phyloP scores from a whole-genome alignment of 441 rosid genomes.

The Lepidium campestre region DNA sequence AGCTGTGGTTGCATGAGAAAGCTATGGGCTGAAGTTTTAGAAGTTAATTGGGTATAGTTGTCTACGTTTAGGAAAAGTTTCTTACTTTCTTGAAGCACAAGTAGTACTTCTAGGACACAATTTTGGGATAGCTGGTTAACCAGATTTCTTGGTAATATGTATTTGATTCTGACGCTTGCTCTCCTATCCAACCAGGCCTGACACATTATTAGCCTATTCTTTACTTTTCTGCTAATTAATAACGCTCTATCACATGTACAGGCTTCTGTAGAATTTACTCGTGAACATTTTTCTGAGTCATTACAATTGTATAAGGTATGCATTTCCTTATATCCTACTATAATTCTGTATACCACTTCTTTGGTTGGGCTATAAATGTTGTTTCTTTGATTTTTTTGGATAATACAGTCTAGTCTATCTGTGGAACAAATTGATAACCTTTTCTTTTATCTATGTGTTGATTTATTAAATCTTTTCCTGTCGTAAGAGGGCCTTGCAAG shows the following conservation, averaged over 20 bases:
- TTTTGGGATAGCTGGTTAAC: not conserved
- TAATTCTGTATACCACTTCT: not conserved
- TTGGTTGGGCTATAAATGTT: not conserved
- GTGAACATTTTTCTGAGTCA: constrained; percentile 78
- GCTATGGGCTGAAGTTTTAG: not conserved
- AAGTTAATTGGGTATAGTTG: not conserved
- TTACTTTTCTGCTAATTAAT: constrained; percentile 8
- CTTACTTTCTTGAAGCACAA: not conserved
- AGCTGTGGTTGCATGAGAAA: constrained; percentile 4
- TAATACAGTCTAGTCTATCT: not conserved
- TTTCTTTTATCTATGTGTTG: constrained; percentile 15
- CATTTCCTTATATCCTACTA: constrained; percentile 2
- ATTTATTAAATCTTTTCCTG: constrained; percentile 15
- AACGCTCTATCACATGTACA: constrained; percentile 30
- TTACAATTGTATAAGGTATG: constrained; percentile 85
- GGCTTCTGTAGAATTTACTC: constrained; percentile 93
- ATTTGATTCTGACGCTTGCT: not conserved
- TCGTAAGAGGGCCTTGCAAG: constrained; percentile 81
- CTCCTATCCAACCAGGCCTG: not conserved
- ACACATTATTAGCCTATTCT: constrained; percentile 1
- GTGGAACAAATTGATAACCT: not conserved
- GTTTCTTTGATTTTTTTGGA: not conserved
- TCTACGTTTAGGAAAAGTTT: not conserved
- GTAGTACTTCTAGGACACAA: not conserved
- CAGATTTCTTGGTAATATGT: not conserved